A percentile compares a stretch with the other conserved stretches of the same genome.
phyloP scores from a whole-genome alignment of 768 basidiomycete genomes.

The Collybiopsis confluens region DNA sequence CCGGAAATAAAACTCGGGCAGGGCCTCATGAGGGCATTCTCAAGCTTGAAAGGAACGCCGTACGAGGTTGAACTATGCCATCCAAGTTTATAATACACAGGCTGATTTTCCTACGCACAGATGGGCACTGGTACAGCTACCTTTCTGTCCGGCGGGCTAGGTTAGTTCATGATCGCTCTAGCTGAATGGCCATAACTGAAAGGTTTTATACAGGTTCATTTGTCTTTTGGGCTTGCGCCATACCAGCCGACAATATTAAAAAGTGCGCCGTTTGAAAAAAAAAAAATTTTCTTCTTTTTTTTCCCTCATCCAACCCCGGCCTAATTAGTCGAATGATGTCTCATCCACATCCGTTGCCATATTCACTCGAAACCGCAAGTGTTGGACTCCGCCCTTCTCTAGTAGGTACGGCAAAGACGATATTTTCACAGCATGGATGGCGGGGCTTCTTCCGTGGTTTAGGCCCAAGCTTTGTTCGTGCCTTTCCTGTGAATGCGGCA shows the following conservation, averaged over 20 bases:
- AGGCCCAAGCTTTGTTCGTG: constrained; percentile 62
- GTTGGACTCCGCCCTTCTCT: constrained; percentile 38
- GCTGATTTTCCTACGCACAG: constrained; percentile 24
- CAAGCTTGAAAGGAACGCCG: constrained; percentile 11
- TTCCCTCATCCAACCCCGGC: too few species aligned
- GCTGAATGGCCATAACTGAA: too few species aligned
- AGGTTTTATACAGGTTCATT: constrained; percentile 30
- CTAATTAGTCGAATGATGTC: constrained; percentile 69
- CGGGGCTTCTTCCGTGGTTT: constrained; percentile 64
- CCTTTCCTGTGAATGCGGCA: constrained; percentile 77
- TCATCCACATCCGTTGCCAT: constrained; percentile 42
- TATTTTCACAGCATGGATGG: constrained; percentile 48
- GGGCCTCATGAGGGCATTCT: constrained; percentile 59
- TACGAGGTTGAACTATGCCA: neutral
- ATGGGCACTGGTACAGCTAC: constrained; percentile 58
- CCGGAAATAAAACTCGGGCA: too few species aligned
- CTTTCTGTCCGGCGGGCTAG: constrained; percentile 63
- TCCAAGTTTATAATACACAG: neutral
- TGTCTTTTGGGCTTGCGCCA: constrained; percentile 63
- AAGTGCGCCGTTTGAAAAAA: too few species aligned
- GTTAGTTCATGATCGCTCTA: neutral
- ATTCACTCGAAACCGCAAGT: constrained; percentile 27
- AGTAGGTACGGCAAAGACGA: constrained; percentile 43
- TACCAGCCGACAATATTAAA: constrained; percentile 79
- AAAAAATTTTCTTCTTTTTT: too few species aligned